These are phyloP conservation scores for Ambrosia artemisiifolia DNA, from an alignment of 129 eudicot species.

Conservation along the genomic window DNA sequence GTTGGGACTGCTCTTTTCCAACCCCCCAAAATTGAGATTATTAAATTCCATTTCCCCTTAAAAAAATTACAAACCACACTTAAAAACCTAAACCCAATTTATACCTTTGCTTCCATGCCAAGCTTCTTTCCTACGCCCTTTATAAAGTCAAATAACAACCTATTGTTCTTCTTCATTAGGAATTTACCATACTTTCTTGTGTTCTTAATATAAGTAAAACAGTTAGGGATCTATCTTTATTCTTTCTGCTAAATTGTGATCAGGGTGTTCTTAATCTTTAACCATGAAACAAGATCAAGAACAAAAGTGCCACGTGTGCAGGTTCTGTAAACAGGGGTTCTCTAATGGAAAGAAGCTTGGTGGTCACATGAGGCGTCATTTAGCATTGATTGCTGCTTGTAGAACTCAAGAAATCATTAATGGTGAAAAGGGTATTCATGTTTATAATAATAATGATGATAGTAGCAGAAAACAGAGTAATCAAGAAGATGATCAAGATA, in stretches of 20 bases:
- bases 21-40: too few relatives aligned
- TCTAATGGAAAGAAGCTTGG: conserved; percentile 64
- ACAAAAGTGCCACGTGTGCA: conserved; percentile 41
- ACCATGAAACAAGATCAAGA: conserved; percentile 43
- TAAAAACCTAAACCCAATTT: too few relatives aligned
- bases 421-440: background rate
- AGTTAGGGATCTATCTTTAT: background rate
- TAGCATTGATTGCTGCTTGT: conserved; percentile 48
- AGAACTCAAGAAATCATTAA: conserved; percentile 19
- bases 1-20: too few relatives aligned
- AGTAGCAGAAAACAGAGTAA: conserved; percentile 10
- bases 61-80: too few relatives aligned
- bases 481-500: conserved; percentile 12
- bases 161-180: conserved; percentile 3
- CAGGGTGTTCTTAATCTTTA: conserved; percentile 30
- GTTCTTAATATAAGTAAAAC: background rate
- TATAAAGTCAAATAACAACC: conserved; percentile 28
- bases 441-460: background rate
- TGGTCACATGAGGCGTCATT: conserved; percentile 85
- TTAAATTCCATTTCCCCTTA: too few relatives aligned
- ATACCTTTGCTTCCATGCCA: conserved; percentile 7
- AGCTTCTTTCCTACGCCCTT: conserved; percentile 1
- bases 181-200: conserved; percentile 6
- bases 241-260: conserved; percentile 18
- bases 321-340: conserved; percentile 50